Evolutionary conservation across 805 yeast genomes (phyloP).

Genomic region (Lachancea kluyveri): DNA sequence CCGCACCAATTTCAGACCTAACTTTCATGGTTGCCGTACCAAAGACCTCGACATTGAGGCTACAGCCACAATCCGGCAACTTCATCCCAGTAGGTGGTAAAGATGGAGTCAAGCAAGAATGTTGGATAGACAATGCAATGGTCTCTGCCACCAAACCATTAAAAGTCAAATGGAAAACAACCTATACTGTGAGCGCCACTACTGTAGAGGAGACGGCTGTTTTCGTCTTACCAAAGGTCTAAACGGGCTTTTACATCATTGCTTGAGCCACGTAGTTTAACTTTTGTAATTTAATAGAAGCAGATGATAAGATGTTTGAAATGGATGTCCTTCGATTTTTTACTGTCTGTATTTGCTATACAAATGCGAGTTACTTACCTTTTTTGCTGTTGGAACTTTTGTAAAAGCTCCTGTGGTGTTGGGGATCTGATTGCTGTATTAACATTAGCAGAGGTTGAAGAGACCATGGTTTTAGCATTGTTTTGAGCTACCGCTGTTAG

Average conservation of each 20-base stretch:
- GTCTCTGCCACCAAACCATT: conserved; percentile 35
- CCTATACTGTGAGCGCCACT: conserved; percentile 44
- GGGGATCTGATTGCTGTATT: conserved; percentile 22
- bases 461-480: no score
- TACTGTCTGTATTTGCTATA: no score
- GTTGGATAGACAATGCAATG: conserved; percentile 29
- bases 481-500: no score
- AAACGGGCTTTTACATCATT: conserved; percentile 3
- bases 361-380: no score
- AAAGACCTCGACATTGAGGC: conserved; percentile 47
- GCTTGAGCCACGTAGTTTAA: no score
- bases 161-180: conserved; percentile 73
- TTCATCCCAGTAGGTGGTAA: conserved; percentile 40
- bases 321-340: no score
- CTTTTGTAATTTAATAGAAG: no score
- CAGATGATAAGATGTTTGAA: no score
- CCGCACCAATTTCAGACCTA: conserved; percentile 41
- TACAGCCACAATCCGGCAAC: conserved; percentile 58
- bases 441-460: no score
- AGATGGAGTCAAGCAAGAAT: conserved; percentile 48
- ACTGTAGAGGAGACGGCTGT: conserved; percentile 54
- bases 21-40: conserved; percentile 69
- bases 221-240: conserved; percentile 31
- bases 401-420: conserved; percentile 30
- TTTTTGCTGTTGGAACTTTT: conserved; percentile 28